Percentiles rank a stretch among this genome's conserved stretches.
These are phyloP conservation scores for Calonectria pseudoturangicola DNA, from an alignment of 2,329 filamentous ascomycete species.

Conservation along the genomic window DNA sequence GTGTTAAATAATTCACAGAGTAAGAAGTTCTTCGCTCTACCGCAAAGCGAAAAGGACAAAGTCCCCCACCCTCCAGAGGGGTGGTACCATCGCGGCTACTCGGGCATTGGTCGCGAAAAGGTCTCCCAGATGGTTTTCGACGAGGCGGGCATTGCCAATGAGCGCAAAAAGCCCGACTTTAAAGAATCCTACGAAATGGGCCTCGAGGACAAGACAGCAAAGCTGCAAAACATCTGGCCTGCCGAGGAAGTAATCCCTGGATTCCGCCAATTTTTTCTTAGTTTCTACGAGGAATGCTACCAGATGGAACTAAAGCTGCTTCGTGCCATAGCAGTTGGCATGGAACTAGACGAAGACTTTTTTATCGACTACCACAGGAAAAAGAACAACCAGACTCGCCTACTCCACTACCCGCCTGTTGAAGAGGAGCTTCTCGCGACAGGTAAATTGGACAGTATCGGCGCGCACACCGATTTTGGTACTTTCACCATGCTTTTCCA, in stretches of 20 bases:
- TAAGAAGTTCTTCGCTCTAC: slow-evolving; percentile 55
- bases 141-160: slow-evolving; percentile 46
- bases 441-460: slow-evolving; percentile 50
- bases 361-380: slow-evolving; percentile 79
- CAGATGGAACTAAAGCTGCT: slow-evolving; percentile 82
- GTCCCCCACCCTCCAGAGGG: slow-evolving; percentile 54
- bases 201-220: slow-evolving; percentile 52
- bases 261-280: slow-evolving; percentile 57
- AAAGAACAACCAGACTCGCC: slow-evolving; percentile 74
- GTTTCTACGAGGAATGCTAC: slow-evolving; percentile 83
- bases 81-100: slow-evolving; percentile 60
- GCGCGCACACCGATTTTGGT: slow-evolving; percentile 60
- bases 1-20: slow-evolving; percentile 48
- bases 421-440: slow-evolving; percentile 53
- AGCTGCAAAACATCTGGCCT: slow-evolving; percentile 52
- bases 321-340: slow-evolving; percentile 83
- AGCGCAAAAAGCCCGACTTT: slow-evolving; percentile 58
- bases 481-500: slow-evolving; percentile 69
- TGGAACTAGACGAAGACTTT: slow-evolving; percentile 79
- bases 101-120: slow-evolving; percentile 57
- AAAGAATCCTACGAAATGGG: slow-evolving; percentile 65
- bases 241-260: slow-evolving; percentile 46
- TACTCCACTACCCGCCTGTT: slow-evolving; percentile 71
- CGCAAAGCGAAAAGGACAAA: slow-evolving; percentile 56
- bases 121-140: slow-evolving; percentile 58